These are phyloP conservation scores for Handroanthus guayacan DNA, from an alignment of 257 asterid genomes.

Conservation along the genomic window DNA sequence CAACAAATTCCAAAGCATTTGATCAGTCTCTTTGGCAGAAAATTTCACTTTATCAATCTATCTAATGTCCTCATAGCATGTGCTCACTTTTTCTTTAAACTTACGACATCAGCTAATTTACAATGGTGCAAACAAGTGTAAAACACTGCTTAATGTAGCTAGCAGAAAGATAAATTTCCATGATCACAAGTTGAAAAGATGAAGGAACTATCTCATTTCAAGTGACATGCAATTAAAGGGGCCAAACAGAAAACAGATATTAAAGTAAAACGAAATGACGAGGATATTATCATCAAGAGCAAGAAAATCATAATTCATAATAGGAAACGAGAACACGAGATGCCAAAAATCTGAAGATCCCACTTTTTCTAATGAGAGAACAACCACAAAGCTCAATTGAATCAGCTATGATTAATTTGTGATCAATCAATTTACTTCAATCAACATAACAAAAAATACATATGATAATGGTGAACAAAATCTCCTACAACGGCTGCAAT, in stretches of 20 bases:
- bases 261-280: not conserved
- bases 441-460: not conserved
- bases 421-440: conserved; percentile 8
- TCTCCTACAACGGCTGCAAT: not conserved
- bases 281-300: not conserved
- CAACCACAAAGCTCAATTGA: conserved; percentile 20
- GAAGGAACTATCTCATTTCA: conserved; percentile 2
- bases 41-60: conserved; percentile 5
- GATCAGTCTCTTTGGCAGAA: conserved; percentile 1
- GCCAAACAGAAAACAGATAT: not conserved
- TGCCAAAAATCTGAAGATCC: not conserved
- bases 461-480: not conserved
- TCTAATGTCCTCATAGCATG: conserved; percentile 6
- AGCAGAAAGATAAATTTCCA: not conserved
- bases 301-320: conserved; percentile 10
- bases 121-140: not conserved
- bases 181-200: conserved; percentile 8
- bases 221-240: not conserved
- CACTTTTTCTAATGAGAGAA: conserved; percentile 27
- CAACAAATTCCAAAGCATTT: not conserved
- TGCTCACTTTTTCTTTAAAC: not conserved
- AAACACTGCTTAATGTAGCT: conserved; percentile 19
- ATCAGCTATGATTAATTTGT: conserved; percentile 7
- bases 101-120: conserved; percentile 14
- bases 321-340: not conserved